Evolutionary conservation across 371 early-diverging fungal genomes (phyloP), one percentile per base, ranked within the genome.

Genomic region (Coemansia sp.): DNA sequence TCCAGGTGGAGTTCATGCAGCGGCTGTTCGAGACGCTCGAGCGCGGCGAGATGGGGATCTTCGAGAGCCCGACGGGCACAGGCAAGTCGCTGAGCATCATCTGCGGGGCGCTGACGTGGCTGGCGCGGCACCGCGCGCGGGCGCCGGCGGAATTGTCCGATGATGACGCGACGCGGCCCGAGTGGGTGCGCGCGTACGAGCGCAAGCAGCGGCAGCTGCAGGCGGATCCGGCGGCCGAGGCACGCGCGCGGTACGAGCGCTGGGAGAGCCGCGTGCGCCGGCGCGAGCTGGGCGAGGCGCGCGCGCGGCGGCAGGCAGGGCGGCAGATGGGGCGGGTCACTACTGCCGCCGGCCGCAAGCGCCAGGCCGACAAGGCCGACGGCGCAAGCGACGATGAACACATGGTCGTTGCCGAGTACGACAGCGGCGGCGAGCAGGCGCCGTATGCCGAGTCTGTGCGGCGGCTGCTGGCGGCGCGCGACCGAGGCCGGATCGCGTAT

Each of bases 41-140:
- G 20, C 61, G 81, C 26, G 77, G 84, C 4, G 85, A 91, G 57
- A 83, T 95, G 54, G 91, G 88, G 7, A 84, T 96, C 2, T 91
- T 94, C 59, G 94, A 95, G 71, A 88, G 87, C 30, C 97, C 97
- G 5, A 96, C 95, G 3, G 95, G 97, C 11, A 95, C 95, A 5
- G 95, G 94, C 34, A 94, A 95, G 80, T 90, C 93, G 12, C 82
- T 96, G 4, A 89, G 89, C 61, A 78, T 94, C 33, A 85, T 94
- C 38, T 94, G 94, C 72, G 93, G 93, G 10, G 81, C 91, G 0
- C 69, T 94, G 7, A 84, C 79, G 16, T 94, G 97, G 97, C 81
- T 94, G 11, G 64, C 76, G n/a, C 90, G 89, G 62, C 69, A 81
- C 36, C 63, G 61, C 12, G 1, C 2, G 14, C 7, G 14, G 1